Conservation (phyloP, 169 alveolate genomes). For the Perkinsus marinus region DNA sequence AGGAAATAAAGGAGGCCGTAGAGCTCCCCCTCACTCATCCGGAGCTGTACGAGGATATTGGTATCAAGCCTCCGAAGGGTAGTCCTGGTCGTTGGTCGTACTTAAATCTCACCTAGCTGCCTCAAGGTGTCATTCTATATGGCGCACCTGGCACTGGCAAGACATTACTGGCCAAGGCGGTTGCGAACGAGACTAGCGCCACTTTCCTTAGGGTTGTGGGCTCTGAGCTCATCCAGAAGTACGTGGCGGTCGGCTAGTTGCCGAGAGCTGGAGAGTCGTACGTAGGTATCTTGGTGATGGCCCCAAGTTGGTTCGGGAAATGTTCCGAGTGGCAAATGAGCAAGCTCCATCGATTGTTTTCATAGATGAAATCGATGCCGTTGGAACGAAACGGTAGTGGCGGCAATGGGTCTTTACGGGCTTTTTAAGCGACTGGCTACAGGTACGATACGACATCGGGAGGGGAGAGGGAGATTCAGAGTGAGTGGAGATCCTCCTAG, state of each 20-base stretch:
- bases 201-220: slow-evolving; percentile 98
- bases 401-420: neutral
- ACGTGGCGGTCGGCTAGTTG: slow-evolving; percentile 65
- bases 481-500: neutral
- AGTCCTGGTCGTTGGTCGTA: slow-evolving; percentile 7
- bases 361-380: slow-evolving; percentile 98
- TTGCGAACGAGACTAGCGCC: slow-evolving; percentile 94
- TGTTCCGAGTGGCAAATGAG: slow-evolving; percentile 96
- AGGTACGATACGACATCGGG: slow-evolving; percentile 92
- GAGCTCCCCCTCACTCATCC: slow-evolving; percentile 97
- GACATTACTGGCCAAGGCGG: slow-evolving; percentile 84
- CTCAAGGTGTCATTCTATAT: slow-evolving; percentile 49
- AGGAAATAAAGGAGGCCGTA: slow-evolving; percentile 81
- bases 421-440: neutral
- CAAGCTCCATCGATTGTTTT: slow-evolving; percentile 97
- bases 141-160: slow-evolving; percentile 93
- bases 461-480: slow-evolving; percentile 97
- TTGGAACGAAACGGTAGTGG: slow-evolving; percentile 85
- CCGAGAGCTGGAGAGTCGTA: neutral
- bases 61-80: slow-evolving; percentile 90
- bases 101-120: neutral
- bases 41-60: slow-evolving; percentile 96
- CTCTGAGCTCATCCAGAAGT: slow-evolving; percentile 95
- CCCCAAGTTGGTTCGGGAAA: slow-evolving; percentile 95
- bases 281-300: slow-evolving; percentile 52